Evolutionary conservation across 148 eudicot genomes (phyloP).

Genomic region (Rhododendron henanense): DNA sequence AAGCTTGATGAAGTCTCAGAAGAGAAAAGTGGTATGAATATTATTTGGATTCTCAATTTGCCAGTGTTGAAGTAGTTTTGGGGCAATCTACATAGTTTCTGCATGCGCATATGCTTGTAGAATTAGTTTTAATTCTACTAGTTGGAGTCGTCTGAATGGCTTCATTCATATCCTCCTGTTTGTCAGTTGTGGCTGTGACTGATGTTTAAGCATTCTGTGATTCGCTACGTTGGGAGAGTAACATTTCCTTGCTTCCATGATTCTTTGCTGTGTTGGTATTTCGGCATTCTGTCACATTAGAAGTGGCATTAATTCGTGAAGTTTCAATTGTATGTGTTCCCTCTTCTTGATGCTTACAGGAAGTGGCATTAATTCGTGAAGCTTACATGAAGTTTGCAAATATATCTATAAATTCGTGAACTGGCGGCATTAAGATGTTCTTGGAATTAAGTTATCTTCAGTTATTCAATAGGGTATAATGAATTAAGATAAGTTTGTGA

Average conservation of each 20-base stretch:
- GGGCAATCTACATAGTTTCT: not conserved
- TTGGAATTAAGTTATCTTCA: slow-evolving; percentile 7
- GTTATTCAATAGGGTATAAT: not conserved
- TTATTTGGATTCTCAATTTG: slow-evolving; percentile 4
- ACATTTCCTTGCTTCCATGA: not conserved
- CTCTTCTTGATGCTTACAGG: not conserved
- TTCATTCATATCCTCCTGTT: not conserved
- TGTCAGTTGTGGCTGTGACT: not conserved
- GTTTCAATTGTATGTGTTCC: not conserved
- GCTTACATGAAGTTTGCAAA: not conserved
- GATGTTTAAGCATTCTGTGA: not conserved
- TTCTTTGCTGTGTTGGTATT: not conserved
- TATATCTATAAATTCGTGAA: not conserved
- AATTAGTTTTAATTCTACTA: not conserved
- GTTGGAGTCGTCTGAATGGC: not conserved
- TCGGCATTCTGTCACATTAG: not conserved
- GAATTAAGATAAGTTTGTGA: not conserved
- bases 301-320: not conserved
- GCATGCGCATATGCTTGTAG: not conserved
- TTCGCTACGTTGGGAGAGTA: not conserved
- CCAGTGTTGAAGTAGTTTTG: not conserved
- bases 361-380: not conserved
- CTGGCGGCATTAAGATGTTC: not conserved
- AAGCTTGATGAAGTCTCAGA: slow-evolving; percentile 47
- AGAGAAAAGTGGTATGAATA: slow-evolving; percentile 48